Percentiles rank a stretch among this genome's conserved stretches.
Conservation (phyloP, 1,284 basidiomycete species). For the Ceratobasidium sp. region DNA sequence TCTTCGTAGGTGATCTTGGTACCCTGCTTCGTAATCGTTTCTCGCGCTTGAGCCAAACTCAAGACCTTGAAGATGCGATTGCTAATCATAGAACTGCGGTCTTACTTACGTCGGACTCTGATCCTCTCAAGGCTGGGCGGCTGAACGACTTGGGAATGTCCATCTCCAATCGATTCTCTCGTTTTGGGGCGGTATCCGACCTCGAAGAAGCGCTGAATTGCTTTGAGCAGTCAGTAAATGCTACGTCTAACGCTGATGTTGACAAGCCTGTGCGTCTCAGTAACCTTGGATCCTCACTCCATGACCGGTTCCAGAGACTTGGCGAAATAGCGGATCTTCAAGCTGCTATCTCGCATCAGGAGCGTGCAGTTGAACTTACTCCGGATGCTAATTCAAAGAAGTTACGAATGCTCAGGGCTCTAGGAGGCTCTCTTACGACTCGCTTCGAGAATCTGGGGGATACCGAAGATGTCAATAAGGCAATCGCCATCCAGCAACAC, state of each 20-base stretch:
- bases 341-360: background rate
- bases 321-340: background rate
- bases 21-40: background rate
- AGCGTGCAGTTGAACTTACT: conserved; percentile 1
- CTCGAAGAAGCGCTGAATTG: background rate
- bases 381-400: background rate
- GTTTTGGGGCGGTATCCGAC: background rate
- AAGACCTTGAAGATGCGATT: conserved; percentile 18
- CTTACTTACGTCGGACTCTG: background rate
- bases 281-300: background rate
- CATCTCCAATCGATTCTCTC: background rate
- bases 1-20: background rate
- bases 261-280: background rate
- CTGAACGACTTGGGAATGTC: conserved; percentile 17
- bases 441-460: conserved; percentile 2
- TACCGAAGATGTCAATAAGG: conserved; percentile 8
- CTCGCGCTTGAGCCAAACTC: background rate
- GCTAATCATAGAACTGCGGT: background rate
- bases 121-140: background rate
- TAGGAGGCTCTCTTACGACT: background rate
- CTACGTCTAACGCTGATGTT: background rate
- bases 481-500: background rate
- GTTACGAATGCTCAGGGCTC: background rate
- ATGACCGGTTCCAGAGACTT: background rate
- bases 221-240: background rate